Evolutionary conservation across 2,329 filamentous ascomycete genomes (phyloP), one percentile per base, ranked within the genome.

Genomic region (Penicillium sp.): DNA sequence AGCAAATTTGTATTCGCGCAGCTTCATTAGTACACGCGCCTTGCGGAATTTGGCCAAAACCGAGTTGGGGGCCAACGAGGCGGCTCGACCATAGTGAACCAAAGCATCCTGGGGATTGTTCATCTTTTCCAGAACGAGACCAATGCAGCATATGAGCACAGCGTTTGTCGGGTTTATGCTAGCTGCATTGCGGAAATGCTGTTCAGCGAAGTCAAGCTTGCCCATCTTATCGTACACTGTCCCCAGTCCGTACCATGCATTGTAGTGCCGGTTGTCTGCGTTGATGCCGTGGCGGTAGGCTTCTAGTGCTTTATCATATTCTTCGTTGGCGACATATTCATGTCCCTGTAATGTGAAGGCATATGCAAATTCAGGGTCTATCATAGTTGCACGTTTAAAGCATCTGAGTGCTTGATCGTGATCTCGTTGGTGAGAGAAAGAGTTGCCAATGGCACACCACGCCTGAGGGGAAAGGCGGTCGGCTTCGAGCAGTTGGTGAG

Each of bases 261-360:
- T 96, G 78, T 97, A 99, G 70, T 97, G 93, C 18, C 93, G 86
- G 51, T 84, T 85, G 67, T 99, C 92, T 0, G 90, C 91, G 41
- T 87, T 84, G 62, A 99, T 89, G 1, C 91, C 92, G 49, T 87
- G 84, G 32, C 95, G 85, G 72, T 97, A 99, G 2, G 91, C 88
- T 36, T 87, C 85, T 41, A 96, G 82, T 0, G 94, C 94, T 70
- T 96, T 96, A 70, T 97, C 93, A 67, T 94, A 97, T 71, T 99
- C 95, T 73, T 99, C 95, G 62, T 97, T 97, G 34, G 90, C 84
- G 41, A 97, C 88, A 70, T 96, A 91, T 70, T 99, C 94, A 70
- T 99, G 94, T 1, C 94, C 94, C 71, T 97, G 93, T 3, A 99
- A 77, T 0, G 94, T 97, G 71, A 93, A 97, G 1, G 91, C 93